Base-by-base conservation (phyloP, 805 yeast genomes). In the Candida loeiensis region DNA sequence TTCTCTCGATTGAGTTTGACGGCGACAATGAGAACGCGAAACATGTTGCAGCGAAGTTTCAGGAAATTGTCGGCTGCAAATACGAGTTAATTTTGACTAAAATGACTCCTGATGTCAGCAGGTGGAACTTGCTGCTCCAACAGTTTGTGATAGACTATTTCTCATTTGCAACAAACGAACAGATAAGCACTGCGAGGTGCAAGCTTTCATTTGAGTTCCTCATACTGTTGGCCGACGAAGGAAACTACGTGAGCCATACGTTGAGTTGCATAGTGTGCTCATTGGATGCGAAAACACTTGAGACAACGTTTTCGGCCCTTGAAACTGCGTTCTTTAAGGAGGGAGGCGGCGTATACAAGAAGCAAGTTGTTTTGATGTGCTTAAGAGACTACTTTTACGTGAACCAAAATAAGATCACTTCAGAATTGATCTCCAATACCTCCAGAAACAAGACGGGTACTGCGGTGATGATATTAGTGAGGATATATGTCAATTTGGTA, bases 1-100 rank as follows among this genome's bases (percentile, higher is more conserved):
- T 45, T n/a, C 14, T 39, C 15, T 24, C 27, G 13, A 22, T 35
- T 20, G 31, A 34, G 8, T 34, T 40, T 34, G 41, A 33, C 11
- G 27, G 28, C 13, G 25, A 18, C n/a, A 18, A 17, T 4, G 26
- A n/a, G 3, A 12, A 19, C 11, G 20, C 15, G 13, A 19, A 17
- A 17, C 28, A 20, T 11, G 27, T 30, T 16, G 33, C 33, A 28
- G 27, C 22, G 6, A 30, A 11, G 13, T 28, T 36, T 28, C 4
- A 6, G 14, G 17, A 36, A 2, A 12, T 28, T 15, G 20, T 19
- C 12, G 32, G 21, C 21, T 16, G 17, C 13, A n/a, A 27, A 13
- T 36, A 18, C 26, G 31, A 28, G 26, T 34, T 19, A 17, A 4
- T 36, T 3, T 18, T 36, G 20, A 28, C n/a, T 9, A 27, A 27